Base-by-base conservation (phyloP, 2,329 filamentous ascomycete genomes). In the Pyricularia grisea region DNA sequence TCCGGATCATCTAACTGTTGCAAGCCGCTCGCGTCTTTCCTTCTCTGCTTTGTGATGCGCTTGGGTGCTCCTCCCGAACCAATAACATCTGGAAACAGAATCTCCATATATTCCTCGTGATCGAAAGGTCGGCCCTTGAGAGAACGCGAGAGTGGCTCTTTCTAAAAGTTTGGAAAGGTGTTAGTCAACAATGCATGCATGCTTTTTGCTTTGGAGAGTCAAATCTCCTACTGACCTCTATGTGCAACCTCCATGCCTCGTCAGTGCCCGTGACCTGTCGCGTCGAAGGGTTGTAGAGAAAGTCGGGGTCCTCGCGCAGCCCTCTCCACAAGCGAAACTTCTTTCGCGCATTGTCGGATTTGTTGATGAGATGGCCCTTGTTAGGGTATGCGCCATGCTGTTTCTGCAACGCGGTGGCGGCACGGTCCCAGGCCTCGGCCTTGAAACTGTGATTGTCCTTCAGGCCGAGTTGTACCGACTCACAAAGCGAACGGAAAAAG, bases 281-380 rank as follows among this genome's bases (percentile, higher is more conserved):
- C 11, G 81, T 81, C 28, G 77, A 75, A 5, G 81, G 77, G 71
- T 86, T 85, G 73, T 88, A 88, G 3, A 81, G 75, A 70, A 88
- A 88, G 14, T 85, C 83, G 2, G 84, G 82, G 70, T 88, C 82
- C 74, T 88, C 86, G 28, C 85, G 79, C 72, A 88, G 76, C 27
- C 85, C 85, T 23, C 86, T 78, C 86, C 86, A 88, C 68, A 88
- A 78, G n/a, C 86, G 84, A 71, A 88, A 88, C 73, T 86, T 85
- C 76, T 88, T 88, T 67, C 86, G 82, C 70, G 86, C 86, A 76
- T 88, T 88, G 77, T 88, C 86, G 72, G 84, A 86, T 78, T 88
- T 88, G 79, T 88, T 88, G 76, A 88, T 87, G 50, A 88, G 82
- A 68, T 88, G 86, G 73, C 81, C 84, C 77, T 88, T 88, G 71